Evolutionary conservation across 441 rosid genomes (phyloP).

Genomic region (Corymbia citriodora): DNA sequence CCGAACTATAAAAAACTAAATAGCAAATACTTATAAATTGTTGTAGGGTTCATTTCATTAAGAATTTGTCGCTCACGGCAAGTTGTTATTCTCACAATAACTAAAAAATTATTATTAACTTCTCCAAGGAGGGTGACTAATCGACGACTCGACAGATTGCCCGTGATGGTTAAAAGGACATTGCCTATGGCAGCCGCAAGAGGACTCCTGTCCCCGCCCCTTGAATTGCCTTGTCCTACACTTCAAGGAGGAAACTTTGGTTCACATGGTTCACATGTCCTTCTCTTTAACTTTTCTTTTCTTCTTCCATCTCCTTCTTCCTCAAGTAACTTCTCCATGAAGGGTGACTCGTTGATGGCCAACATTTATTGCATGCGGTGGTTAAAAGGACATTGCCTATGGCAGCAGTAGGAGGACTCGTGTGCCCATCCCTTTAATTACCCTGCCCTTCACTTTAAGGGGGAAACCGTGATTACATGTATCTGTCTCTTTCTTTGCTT

Average conservation of each 20-base stretch:
- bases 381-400: neutral
- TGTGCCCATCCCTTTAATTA: neutral
- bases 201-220: too few species aligned
- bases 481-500: neutral
- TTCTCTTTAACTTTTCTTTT: neutral
- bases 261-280: neutral
- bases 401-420: neutral
- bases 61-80: too few species aligned
- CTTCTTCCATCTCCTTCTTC: neutral
- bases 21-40: too few species aligned
- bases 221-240: too few species aligned
- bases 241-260: neutral
- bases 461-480: neutral
- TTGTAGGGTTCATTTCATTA: too few species aligned
- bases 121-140: too few species aligned
- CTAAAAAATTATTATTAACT: too few species aligned
- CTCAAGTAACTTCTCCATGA: neutral
- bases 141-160: too few species aligned
- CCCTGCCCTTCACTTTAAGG: neutral
- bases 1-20: too few species aligned
- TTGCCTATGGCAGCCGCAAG: too few species aligned
- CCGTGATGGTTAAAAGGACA: too few species aligned
- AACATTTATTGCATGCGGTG: neutral
- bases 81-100: too few species aligned
- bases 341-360: neutral